These are phyloP conservation scores for Coniferiporia sulphurascens DNA, from an alignment of 1,284 basidiomycete species.

Conservation along the genomic window DNA sequence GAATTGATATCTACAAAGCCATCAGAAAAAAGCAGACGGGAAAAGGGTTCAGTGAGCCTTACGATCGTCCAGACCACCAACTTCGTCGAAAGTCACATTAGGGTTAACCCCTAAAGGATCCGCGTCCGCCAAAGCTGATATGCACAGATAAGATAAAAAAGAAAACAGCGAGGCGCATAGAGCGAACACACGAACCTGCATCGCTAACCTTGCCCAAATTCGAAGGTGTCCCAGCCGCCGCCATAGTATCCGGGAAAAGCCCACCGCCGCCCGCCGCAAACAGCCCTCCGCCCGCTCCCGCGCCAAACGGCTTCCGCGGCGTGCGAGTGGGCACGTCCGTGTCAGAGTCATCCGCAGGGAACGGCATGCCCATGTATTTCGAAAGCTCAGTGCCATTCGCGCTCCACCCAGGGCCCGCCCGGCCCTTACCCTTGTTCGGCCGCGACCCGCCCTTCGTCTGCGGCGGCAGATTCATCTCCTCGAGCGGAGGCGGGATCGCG, in stretches of 20 bases:
- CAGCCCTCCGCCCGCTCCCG: slow-evolving; percentile 36
- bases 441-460: slow-evolving; percentile 34
- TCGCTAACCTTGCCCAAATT: slow-evolving; percentile 82
- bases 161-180: slow-evolving; percentile 3
- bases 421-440: slow-evolving; percentile 33
- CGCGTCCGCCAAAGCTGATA: slow-evolving; percentile 80
- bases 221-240: slow-evolving; percentile 65
- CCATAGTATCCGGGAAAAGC: slow-evolving; percentile 55
- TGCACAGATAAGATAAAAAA: slow-evolving; percentile 27
- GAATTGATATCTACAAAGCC: slow-evolving; percentile 79
- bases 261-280: slow-evolving; percentile 49
- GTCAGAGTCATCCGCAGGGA: slow-evolving; percentile 67
- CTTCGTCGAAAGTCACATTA: slow-evolving; percentile 93
- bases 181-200: slow-evolving; percentile 44
- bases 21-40: slow-evolving; percentile 1
- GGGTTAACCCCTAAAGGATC: slow-evolving; percentile 94
- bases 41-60: slow-evolving; percentile 29
- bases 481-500: slow-evolving; percentile 69
- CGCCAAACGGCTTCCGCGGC: slow-evolving; percentile 57
- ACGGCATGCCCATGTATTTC: slow-evolving; percentile 63
- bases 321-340: slow-evolving; percentile 65
- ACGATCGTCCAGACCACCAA: slow-evolving; percentile 96
- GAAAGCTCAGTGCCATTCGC: slow-evolving; percentile 69
- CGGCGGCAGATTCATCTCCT: slow-evolving; percentile 41
- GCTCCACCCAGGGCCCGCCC: slow-evolving; percentile 64